phyloP scores from a whole-genome alignment of 2,329 filamentous ascomycete species.

The Botrytis byssoidea region DNA sequence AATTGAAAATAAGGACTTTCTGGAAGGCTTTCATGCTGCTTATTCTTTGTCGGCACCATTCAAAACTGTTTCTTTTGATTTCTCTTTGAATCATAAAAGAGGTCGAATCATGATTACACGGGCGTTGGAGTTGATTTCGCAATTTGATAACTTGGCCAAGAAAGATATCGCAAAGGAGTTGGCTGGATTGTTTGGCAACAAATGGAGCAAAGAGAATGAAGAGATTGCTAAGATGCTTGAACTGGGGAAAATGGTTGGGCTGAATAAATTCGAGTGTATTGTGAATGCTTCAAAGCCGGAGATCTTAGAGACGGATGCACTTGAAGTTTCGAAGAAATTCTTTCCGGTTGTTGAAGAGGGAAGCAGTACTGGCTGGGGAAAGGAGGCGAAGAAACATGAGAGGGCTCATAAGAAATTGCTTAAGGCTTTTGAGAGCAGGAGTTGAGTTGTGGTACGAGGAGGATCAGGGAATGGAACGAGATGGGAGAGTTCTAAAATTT shows the following conservation, averaged over 20 bases:
- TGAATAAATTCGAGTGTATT: constrained; percentile 15
- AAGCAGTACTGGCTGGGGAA: constrained; percentile 9
- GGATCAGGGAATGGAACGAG: background rate
- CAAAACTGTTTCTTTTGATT: background rate
- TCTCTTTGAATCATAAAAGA: constrained; percentile 10
- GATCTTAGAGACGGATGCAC: background rate
- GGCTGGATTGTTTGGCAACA: background rate
- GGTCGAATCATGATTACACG: constrained; percentile 5
- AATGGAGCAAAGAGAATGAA: constrained; percentile 13
- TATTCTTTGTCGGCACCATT: constrained; percentile 7
- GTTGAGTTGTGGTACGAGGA: background rate
- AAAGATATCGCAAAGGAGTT: constrained; percentile 10
- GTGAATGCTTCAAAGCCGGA: constrained; percentile 12
- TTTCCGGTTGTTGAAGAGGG: background rate
- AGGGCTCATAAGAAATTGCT: constrained; percentile 15
- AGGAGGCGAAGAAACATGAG: constrained; percentile 17
- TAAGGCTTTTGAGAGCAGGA: background rate
- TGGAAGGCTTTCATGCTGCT: background rate
- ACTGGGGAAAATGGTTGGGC: constrained; percentile 14
- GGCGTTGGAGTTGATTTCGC: background rate
- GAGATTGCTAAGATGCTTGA: background rate
- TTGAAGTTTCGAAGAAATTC: background rate
- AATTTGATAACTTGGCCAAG: background rate
- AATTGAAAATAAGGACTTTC: background rate
- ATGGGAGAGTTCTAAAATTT: background rate